A percentile compares a stretch with the other conserved stretches of the same genome.
Conservation (phyloP, 2,329 filamentous ascomycete genomes). For the Dactylellina parvicollis region DNA sequence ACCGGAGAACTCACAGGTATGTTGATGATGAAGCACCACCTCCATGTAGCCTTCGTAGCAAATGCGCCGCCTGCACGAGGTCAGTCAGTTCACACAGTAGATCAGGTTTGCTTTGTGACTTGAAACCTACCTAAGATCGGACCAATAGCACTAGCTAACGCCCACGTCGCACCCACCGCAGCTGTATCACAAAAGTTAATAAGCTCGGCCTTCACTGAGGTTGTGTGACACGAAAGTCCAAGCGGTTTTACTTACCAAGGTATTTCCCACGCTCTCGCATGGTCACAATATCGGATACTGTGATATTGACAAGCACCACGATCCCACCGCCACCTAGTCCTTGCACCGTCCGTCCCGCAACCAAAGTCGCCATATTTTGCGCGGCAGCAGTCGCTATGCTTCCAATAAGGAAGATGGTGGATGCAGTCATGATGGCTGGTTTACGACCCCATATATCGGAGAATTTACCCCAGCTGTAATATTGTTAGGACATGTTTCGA, state of each 20-base stretch:
- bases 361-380: slow-evolving; percentile 66
- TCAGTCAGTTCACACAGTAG: background rate
- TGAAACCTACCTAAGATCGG: slow-evolving; percentile 65
- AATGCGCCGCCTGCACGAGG: slow-evolving; percentile 69
- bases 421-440: slow-evolving; percentile 69
- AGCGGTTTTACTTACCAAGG: slow-evolving; percentile 59
- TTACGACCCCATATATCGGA: slow-evolving; percentile 75
- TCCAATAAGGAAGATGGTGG: slow-evolving; percentile 71
- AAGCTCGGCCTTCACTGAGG: slow-evolving; percentile 58
- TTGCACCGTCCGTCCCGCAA: slow-evolving; percentile 69
- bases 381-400: slow-evolving; percentile 68
- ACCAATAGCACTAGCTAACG: slow-evolving; percentile 72
- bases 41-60: slow-evolving; percentile 71
- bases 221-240: background rate
- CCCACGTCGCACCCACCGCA: slow-evolving; percentile 74
- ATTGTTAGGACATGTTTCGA: background rate
- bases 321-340: slow-evolving; percentile 69
- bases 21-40: slow-evolving; percentile 78
- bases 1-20: slow-evolving; percentile 62
- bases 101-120: background rate
- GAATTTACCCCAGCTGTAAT: slow-evolving; percentile 48
- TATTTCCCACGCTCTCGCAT: slow-evolving; percentile 57
- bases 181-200: slow-evolving; percentile 58
- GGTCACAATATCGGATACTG: slow-evolving; percentile 65
- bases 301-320: slow-evolving; percentile 70